These are phyloP conservation scores for Fusarium xylarioides DNA, from an alignment of 2,329 filamentous ascomycete genomes.

Conservation along the genomic window DNA sequence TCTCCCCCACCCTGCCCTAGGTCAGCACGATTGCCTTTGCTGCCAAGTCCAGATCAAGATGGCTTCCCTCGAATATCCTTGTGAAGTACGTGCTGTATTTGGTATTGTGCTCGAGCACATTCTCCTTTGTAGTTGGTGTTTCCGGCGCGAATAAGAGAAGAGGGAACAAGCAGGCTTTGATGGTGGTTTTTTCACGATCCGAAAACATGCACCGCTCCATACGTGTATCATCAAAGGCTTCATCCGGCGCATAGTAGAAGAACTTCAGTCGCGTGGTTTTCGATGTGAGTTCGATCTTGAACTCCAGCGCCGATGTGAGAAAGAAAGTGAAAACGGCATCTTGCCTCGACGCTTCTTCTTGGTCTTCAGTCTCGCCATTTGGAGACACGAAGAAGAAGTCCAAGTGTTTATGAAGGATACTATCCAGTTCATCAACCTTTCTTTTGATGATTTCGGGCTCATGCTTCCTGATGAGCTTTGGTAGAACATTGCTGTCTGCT, in stretches of 20 bases:
- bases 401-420: neutral
- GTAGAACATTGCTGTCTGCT: no score
- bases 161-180: neutral
- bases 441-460: no score
- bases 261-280: neutral
- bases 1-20: neutral
- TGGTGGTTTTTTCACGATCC: neutral
- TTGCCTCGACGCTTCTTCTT: no score
- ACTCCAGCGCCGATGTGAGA: no score
- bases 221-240: neutral
- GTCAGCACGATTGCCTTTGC: slow-evolving; percentile 1
- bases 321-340: no score
- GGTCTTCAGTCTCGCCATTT: no score
- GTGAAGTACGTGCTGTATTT: neutral
- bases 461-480: no score
- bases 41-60: neutral
- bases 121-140: no score
- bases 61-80: neutral
- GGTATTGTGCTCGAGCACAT: neutral
- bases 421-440: neutral
- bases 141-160: no score
- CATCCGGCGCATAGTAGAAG: neutral
- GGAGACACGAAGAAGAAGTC: no score
- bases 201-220: neutral
- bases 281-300: neutral